Conservation (phyloP, 2,329 filamentous ascomycete species). For the Metarhizium sp. region DNA sequence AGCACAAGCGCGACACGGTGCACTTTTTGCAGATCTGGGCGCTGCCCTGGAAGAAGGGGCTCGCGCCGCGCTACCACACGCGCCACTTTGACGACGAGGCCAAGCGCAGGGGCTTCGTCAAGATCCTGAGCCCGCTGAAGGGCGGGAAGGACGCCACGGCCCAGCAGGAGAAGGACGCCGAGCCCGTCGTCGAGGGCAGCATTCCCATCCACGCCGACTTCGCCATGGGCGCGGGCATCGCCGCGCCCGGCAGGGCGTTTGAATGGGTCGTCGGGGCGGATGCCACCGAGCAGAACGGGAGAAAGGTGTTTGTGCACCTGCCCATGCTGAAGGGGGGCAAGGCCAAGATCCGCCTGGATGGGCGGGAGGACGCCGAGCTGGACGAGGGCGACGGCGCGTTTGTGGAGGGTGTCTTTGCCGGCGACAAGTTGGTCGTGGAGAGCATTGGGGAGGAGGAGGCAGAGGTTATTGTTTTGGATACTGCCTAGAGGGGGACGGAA, state of each 20-base stretch:
- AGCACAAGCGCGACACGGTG: conserved; percentile 59
- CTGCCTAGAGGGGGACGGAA: conserved; percentile 30
- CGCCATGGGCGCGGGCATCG: conserved; percentile 70
- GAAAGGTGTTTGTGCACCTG: conserved; percentile 73
- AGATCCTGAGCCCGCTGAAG: conserved; percentile 67
- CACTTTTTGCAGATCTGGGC: conserved; percentile 91
- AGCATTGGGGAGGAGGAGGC: conserved; percentile 60
- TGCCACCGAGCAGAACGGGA: conserved; percentile 39
- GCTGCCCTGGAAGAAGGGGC: conserved; percentile 62
- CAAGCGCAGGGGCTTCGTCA: conserved; percentile 62
- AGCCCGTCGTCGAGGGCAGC: conserved; percentile 51
- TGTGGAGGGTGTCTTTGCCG: conserved; percentile 53
- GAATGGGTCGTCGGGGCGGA: conserved; percentile 62
- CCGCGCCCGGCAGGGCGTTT: conserved; percentile 56
- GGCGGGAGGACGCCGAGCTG: conserved; percentile 53
- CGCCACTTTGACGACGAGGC: conserved; percentile 60
- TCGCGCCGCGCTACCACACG: conserved; percentile 70
- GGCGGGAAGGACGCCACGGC: conserved; percentile 52
- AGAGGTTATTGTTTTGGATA: conserved; percentile 61
- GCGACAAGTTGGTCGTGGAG: conserved; percentile 55
- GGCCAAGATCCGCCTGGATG: conserved; percentile 60
- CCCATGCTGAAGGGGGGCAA: conserved; percentile 72
- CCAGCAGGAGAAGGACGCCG: conserved; percentile 54
- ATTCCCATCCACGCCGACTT: conserved; percentile 82
- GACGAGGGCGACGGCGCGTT: conserved; percentile 77